Evolutionary conservation across 192 early-diverging fungal species (phyloP).

Genomic region (Spizellomyces sp.): DNA sequence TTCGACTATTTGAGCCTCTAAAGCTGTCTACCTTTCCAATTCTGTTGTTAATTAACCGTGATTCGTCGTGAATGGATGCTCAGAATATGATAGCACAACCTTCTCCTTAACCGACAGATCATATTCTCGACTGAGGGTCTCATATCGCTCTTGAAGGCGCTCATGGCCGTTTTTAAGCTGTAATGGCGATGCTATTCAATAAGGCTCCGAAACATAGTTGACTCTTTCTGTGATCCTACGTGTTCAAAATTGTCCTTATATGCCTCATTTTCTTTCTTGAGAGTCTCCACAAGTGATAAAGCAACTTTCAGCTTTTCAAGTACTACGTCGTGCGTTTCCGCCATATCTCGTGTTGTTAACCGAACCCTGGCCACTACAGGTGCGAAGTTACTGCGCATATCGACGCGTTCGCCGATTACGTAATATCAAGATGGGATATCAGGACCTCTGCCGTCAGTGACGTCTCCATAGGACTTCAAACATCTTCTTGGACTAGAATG

Average conservation of each 20-base stretch:
- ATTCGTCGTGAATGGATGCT: not conserved
- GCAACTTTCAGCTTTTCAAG: constrained; percentile 48
- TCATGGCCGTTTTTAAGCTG: constrained; percentile 37
- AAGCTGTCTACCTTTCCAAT: constrained; percentile 7
- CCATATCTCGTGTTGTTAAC: constrained; percentile 1
- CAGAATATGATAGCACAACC: constrained; percentile 14
- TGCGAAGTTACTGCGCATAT: no score
- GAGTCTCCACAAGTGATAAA: constrained; percentile 39
- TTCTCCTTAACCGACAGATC: constrained; percentile 38
- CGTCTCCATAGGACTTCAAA: no score
- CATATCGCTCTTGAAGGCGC: constrained; percentile 24
- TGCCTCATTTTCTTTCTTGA: constrained; percentile 46
- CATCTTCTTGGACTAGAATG: no score
- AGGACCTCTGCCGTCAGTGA: no score
- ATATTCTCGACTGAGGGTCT: constrained; percentile 27
- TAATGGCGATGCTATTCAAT: not conserved
- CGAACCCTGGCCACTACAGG: not conserved
- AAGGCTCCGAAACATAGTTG: not conserved
- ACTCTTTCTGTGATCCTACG: constrained; percentile 11
- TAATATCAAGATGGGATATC: no score
- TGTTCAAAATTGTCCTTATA: constrained; percentile 52
- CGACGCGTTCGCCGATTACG: no score
- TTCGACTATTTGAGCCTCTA: constrained; percentile 32
- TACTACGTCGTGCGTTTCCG: constrained; percentile 6
- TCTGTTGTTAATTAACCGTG: not conserved